Conservation (phyloP, 495 filamentous ascomycete genomes). For the Aspergillus haitiensis region DNA sequence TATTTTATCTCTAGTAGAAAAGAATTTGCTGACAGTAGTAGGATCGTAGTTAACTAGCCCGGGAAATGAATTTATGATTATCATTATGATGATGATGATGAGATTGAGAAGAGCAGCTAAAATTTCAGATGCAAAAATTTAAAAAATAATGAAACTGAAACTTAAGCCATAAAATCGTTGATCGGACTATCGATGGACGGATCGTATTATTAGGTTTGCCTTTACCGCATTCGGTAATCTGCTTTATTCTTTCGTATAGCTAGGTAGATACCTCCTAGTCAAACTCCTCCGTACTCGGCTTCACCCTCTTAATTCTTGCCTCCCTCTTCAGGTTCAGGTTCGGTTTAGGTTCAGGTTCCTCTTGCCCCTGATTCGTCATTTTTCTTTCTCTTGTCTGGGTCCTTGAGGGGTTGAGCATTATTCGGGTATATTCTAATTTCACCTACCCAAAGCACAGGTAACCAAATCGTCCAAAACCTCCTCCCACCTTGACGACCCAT, state of each 20-base stretch:
- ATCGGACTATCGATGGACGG: neutral
- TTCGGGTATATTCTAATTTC: too few species aligned
- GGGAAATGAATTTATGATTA: too few species aligned
- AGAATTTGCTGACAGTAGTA: too few species aligned
- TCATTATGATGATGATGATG: too few species aligned
- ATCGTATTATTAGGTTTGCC: slow-evolving; percentile 3
- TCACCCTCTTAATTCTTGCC: neutral
- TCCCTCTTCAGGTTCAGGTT: neutral
- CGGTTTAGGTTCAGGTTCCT: neutral
- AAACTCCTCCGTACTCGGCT: too few species aligned
- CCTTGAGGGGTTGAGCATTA: neutral
- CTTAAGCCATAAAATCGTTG: neutral
- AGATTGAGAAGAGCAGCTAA: too few species aligned
- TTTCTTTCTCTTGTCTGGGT: neutral
- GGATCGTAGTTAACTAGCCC: too few species aligned
- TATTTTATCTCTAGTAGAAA: too few species aligned
- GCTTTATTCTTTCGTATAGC: neutral
- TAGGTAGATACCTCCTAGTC: too few species aligned
- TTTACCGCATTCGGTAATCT: slow-evolving; percentile 10
- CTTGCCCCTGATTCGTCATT: slow-evolving; percentile 10
- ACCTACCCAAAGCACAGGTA: neutral
- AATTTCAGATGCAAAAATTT: neutral
- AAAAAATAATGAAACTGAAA: neutral
- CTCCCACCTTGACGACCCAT: neutral
- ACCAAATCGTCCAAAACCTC: neutral